phyloP scores from a whole-genome alignment of 768 basidiomycete genomes.

The Suillus variegatus region DNA sequence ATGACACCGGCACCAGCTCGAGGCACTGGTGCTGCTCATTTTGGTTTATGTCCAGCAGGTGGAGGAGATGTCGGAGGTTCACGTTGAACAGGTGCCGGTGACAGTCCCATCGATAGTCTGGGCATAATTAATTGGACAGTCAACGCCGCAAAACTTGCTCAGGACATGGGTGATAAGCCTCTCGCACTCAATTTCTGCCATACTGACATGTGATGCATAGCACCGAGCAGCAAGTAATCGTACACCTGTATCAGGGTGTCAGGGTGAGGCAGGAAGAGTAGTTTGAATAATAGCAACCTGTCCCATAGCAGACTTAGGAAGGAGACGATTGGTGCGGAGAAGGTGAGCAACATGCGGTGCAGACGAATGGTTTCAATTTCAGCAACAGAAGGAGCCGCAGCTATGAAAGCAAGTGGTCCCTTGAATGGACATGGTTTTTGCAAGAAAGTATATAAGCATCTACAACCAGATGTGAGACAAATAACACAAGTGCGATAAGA shows the following conservation, averaged over 20 bases:
- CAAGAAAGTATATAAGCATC: constrained; percentile 58
- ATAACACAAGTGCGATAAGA: constrained; percentile 7
- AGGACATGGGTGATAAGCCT: constrained; percentile 62
- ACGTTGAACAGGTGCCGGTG: no score
- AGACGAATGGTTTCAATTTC: constrained; percentile 47
- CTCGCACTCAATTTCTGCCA: constrained; percentile 76
- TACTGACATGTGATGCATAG: constrained; percentile 73
- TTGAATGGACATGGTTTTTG: constrained; percentile 40
- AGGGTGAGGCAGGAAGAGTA: constrained; percentile 42
- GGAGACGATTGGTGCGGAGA: constrained; percentile 67
- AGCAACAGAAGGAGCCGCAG: constrained; percentile 28
- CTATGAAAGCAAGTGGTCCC: constrained; percentile 57
- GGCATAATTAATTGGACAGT: constrained; percentile 65
- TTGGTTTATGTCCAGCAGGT: neutral
- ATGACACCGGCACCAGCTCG: no score
- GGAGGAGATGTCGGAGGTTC: no score
- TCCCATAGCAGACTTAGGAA: constrained; percentile 67
- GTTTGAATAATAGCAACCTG: constrained; percentile 38
- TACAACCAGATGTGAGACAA: constrained; percentile 26
- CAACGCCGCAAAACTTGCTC: constrained; percentile 57
- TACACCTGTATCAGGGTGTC: constrained; percentile 61
- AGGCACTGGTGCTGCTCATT: no score
- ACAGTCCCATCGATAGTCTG: constrained; percentile 46
- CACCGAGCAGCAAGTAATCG: constrained; percentile 74
- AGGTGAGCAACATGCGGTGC: constrained; percentile 72